phyloP scores from a whole-genome alignment of 495 filamentous ascomycete species.

The Xylaria grammica region DNA sequence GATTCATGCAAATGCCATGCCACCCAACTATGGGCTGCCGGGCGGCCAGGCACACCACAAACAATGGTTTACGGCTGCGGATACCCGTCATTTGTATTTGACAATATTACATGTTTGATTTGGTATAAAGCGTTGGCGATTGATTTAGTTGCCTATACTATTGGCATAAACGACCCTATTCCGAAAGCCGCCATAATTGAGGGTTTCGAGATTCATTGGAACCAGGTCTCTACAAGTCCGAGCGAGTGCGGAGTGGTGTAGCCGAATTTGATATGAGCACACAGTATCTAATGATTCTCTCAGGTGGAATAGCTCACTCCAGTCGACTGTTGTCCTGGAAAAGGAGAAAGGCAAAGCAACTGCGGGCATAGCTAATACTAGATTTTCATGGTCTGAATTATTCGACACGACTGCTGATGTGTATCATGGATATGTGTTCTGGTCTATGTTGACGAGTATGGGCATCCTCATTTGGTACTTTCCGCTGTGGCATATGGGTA shows the following conservation, averaged over 20 bases:
- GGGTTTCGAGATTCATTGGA: not conserved
- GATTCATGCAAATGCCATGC: not conserved
- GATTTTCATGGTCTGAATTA: constrained; percentile 74
- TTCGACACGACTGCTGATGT: constrained; percentile 86
- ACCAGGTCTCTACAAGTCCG: constrained; percentile 20
- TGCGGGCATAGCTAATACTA: constrained; percentile 69
- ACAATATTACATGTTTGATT: not conserved
- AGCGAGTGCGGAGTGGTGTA: constrained; percentile 34
- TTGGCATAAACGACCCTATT: not conserved
- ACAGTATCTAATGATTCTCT: constrained; percentile 47
- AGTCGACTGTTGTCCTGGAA: constrained; percentile 79
- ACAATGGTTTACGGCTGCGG: not conserved
- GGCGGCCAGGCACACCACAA: not conserved
- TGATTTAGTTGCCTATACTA: not conserved
- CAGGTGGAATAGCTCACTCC: constrained; percentile 60
- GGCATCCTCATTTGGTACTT: constrained; percentile 96
- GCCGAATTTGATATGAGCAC: not conserved
- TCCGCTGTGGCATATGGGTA: constrained; percentile 99
- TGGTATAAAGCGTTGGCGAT: not conserved
- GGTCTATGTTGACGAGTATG: constrained; percentile 89
- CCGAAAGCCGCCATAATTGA: not conserved
- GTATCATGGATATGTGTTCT: constrained; percentile 96
- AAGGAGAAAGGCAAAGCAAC: constrained; percentile 85
- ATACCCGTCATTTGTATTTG: constrained; percentile 7
- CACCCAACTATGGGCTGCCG: not conserved